Evolutionary conservation across 2,329 filamentous ascomycete species (phyloP).

Genomic region (Falciphora oryzae): DNA sequence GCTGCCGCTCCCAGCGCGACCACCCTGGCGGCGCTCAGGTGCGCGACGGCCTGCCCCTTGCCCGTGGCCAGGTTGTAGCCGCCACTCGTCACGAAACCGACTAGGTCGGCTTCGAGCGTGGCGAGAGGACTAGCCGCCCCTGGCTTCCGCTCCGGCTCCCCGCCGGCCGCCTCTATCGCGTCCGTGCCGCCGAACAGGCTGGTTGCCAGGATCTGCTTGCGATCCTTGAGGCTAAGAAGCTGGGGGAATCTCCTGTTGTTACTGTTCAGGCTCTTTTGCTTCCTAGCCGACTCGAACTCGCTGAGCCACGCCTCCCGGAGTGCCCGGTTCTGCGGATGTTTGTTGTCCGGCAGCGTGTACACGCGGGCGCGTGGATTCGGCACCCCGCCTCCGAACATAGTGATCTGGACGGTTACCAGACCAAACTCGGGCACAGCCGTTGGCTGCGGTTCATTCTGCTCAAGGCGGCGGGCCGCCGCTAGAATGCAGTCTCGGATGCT

Average conservation of each 20-base stretch:
- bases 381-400: constrained; percentile 63
- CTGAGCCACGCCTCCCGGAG: constrained; percentile 69
- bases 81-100: constrained; percentile 87
- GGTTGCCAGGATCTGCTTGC: constrained; percentile 38
- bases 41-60: constrained; percentile 68
- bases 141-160: constrained; percentile 5
- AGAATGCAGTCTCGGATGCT: background rate
- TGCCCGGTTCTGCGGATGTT: constrained; percentile 27
- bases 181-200: constrained; percentile 36
- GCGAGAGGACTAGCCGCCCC: constrained; percentile 54
- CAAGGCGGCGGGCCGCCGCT: too few relatives aligned
- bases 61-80: constrained; percentile 76
- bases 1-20: constrained; percentile 30
- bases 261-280: constrained; percentile 12
- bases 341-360: constrained; percentile 68
- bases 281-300: constrained; percentile 31
- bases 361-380: constrained; percentile 70
- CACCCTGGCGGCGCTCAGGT: constrained; percentile 56
- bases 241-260: constrained; percentile 18
- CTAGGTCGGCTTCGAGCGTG: constrained; percentile 64
- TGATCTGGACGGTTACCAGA: constrained; percentile 59
- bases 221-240: constrained; percentile 28
- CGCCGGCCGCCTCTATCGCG: constrained; percentile 30
- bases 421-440: constrained; percentile 13
- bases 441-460: background rate